Percentiles rank a stretch among this genome's conserved stretches.
phyloP scores from a whole-genome alignment of 495 filamentous ascomycete species.

The Apodospora peruviana region DNA sequence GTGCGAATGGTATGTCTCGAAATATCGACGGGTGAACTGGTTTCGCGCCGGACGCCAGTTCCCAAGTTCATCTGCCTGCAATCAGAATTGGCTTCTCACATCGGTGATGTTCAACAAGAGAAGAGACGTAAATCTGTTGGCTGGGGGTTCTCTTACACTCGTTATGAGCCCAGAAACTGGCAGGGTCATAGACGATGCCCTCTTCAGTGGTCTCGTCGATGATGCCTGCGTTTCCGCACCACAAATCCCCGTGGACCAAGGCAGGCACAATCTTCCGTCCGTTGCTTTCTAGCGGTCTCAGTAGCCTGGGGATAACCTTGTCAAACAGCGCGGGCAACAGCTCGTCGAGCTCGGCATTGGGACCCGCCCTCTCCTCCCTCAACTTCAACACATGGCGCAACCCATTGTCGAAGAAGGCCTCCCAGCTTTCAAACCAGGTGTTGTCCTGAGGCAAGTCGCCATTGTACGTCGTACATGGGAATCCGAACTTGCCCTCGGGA shows the following conservation, averaged over 20 bases:
- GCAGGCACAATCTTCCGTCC: conserved; percentile 37
- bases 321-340: conserved; percentile 30
- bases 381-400: conserved; percentile 16
- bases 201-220: conserved; percentile 26
- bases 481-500: conserved; percentile 49
- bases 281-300: conserved; percentile 34
- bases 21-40: conserved; percentile 11
- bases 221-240: conserved; percentile 37
- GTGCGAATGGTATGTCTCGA: conserved; percentile 14
- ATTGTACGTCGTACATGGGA: conserved; percentile 44
- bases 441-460: conserved; percentile 42
- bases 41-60: conserved; percentile 25
- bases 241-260: conserved; percentile 46
- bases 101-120: neutral
- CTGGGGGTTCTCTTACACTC: conserved; percentile 24
- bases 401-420: conserved; percentile 34
- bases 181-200: conserved; percentile 41
- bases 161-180: conserved; percentile 45
- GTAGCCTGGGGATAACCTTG: conserved; percentile 31
- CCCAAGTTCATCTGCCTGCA: conserved; percentile 20
- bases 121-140: too few species aligned
- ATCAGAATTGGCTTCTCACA: neutral
- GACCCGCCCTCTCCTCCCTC: conserved; percentile 14
- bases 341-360: conserved; percentile 12
- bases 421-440: conserved; percentile 44